These are phyloP conservation scores for Xanthoconium separans DNA, from an alignment of 1,284 basidiomycete species.

Conservation along the genomic window DNA sequence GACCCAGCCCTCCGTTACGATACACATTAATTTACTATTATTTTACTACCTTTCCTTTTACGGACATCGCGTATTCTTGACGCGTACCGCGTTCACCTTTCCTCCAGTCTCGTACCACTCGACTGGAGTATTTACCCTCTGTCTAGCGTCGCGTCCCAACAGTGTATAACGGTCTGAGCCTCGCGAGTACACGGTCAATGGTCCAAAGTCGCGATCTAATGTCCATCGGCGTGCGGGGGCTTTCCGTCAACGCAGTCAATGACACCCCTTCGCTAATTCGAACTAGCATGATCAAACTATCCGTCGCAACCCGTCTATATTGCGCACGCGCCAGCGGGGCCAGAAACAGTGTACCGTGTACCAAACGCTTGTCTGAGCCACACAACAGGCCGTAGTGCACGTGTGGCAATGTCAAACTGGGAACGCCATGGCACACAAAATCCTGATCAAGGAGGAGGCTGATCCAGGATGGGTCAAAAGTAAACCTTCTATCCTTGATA, in stretches of 20 bases:
- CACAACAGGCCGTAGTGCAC: neutral
- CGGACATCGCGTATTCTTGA: too few species aligned
- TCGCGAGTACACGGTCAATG: too few species aligned
- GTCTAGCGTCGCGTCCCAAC: too few species aligned
- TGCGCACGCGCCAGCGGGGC: neutral
- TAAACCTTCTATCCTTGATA: neutral
- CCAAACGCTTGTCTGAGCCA: neutral
- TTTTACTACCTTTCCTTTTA: too few species aligned
- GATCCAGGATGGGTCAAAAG: neutral
- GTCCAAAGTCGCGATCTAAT: neutral
- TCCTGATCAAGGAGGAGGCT: neutral
- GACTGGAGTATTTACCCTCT: too few species aligned
- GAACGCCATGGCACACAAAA: neutral
- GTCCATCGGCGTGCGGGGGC: neutral
- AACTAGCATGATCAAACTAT: neutral
- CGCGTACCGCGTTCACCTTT: too few species aligned
- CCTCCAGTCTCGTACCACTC: too few species aligned
- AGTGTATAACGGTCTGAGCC: too few species aligned
- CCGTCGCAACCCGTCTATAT: neutral
- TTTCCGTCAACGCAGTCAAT: neutral
- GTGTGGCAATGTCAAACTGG: neutral
- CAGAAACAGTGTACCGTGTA: neutral
- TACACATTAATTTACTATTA: too few species aligned
- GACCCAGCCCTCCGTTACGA: too few species aligned
- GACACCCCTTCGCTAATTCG: neutral